Base-by-base conservation (phyloP, 75 land plant genomes). In the Cupressus sempervirens region DNA sequence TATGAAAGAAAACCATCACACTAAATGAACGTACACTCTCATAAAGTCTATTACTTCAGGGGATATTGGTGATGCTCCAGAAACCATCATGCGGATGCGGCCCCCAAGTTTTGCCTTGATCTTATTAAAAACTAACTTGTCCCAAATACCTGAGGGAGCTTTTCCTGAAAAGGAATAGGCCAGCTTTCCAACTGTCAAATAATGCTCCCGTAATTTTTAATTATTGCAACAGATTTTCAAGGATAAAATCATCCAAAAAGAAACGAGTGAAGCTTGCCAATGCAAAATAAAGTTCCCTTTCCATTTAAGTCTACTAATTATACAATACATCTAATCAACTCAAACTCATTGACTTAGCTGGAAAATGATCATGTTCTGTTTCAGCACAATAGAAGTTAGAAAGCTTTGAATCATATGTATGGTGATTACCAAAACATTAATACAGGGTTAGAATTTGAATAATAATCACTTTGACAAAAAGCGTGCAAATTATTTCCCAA, bases 41-140 rank as follows among this genome's bases (percentile, higher is more conserved):
- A 85, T n/a, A 36, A 85, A 81, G 58, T 85, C 54, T 34, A 85
- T n/a, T 13, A 85, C 84, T 81, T 85, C 86, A 30, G 86, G 53
- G 82, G 86, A 85, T 29, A 85, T 85, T 14, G 86, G 86, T 38
- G 86, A 85, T 29, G 86, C 86, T 43, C 86, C 86, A 4, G 84
- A 85, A 46, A 85, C 46, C 43, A 85, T 85, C 83, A 85, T 34
- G 13, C 41, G 67, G 11, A 85, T 83, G 35, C 86, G 83, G n/a
- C 86, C 86, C 30, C 86, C 86, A 45, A 85, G 56, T 68, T 82
- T 85, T 43, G 84, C 86, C 50, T 85, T 85, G 30, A 85, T 85
- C 45, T 45, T 85, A 82, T 77, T 85, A 77, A 85, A 85, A 75
- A 82, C 86, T 58, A 85, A 80, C 41, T n/a, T 81, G 56, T 85